Evolutionary conservation across 371 early-diverging fungal species (phyloP), one percentile per base, ranked within the genome.

Genomic region (Mucor saturninus): DNA sequence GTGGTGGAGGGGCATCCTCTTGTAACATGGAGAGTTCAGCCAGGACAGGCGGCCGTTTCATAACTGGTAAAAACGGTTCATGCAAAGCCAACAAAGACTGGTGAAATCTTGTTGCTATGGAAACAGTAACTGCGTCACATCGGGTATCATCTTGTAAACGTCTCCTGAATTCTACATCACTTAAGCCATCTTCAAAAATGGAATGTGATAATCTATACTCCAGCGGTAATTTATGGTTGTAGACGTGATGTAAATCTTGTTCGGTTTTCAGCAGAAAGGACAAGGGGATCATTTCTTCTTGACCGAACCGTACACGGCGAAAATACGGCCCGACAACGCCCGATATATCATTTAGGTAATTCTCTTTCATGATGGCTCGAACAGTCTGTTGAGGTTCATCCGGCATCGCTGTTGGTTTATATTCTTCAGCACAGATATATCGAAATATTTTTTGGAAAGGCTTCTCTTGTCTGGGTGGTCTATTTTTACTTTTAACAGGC

Each of bases 61-160:
- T 53, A 0, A 54, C 54, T 1, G 77, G 77, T n/a, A 72, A 39
- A 40, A 68, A 77, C 1, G 75, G 72, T 50, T 77, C 77, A 54
- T 77, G 60, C 2, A 77, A 5, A 7, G 67, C 67, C 3, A 77
- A 26, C 14, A 72, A 26, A 0, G 64, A 69, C 31, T 74, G 73
- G 26, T 72, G 64, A 31, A 62, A 77, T 11, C 61, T 56, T 4
- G 65, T 52, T 6, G 73, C 73, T 8, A 77, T 29, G 0, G 51
- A 50, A 3, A 72, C 64, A 2, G 77, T 72, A 0, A 52, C 53
- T 3, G 61, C 9, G 45, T 73, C 69, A 35, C 63, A 64, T 48
- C 64, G 61, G 2, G 37, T 28, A 32, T 72, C 67, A 14, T 66
- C 62, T 26, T n/a, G 13, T 2, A 78, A 30, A 8, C 75, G 58